These are phyloP conservation scores for Rhodotorula sp. DNA, from an alignment of 1,284 basidiomycete genomes.

Conservation along the genomic window DNA sequence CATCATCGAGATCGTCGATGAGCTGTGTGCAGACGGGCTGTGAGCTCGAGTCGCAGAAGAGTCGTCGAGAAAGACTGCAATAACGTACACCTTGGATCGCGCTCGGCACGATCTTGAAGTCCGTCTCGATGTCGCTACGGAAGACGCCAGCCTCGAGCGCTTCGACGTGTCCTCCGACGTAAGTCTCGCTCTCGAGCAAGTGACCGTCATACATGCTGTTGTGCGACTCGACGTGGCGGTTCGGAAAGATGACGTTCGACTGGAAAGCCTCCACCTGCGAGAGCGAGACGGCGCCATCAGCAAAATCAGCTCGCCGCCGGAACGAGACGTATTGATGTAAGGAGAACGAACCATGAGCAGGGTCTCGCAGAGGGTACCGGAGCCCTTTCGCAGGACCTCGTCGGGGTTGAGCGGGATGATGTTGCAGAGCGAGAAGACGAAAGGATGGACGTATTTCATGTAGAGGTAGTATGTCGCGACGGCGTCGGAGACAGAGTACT, in stretches of 20 bases:
- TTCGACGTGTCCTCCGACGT: constrained; percentile 98
- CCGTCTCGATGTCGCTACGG: constrained; percentile 87
- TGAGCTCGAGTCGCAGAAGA: neutral
- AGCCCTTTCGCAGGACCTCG: constrained; percentile 93
- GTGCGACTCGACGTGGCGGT: constrained; percentile 89
- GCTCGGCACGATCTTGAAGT: constrained; percentile 89
- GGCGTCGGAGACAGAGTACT: constrained; percentile 99
- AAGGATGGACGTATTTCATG: constrained; percentile 99
- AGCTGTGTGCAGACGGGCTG: constrained; percentile 58
- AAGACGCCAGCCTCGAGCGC: constrained; percentile 98
- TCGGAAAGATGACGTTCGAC: constrained; percentile 94
- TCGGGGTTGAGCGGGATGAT: constrained; percentile 98
- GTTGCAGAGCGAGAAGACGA: constrained; percentile 99
- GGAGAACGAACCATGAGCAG: constrained; percentile 78
- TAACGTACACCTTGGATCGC: constrained; percentile 74
- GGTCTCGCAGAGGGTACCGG: constrained; percentile 95
- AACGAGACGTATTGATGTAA: neutral
- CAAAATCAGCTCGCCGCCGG: too few species aligned
- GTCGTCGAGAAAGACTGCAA: neutral
- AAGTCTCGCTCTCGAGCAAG: constrained; percentile 92
- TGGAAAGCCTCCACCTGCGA: constrained; percentile 88
- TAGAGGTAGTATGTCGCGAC: constrained; percentile 99
- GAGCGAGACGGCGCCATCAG: neutral
- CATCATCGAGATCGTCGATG: constrained; percentile 89
- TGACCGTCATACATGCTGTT: constrained; percentile 95